Conservation (phyloP, 495 filamentous ascomycete genomes). For the Trichocladium uniseriatum region DNA sequence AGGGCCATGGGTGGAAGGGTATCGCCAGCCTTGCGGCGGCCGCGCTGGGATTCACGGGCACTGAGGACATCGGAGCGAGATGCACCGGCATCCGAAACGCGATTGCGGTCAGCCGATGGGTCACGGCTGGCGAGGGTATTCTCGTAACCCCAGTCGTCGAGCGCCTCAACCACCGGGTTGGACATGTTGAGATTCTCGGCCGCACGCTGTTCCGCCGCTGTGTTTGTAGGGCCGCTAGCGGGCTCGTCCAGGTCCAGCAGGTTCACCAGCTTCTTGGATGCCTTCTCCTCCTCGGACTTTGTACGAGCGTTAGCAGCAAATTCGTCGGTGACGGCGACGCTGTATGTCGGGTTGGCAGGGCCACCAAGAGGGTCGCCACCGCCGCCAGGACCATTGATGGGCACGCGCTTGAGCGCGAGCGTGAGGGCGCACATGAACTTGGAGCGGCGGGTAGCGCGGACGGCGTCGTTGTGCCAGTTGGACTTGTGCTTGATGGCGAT, state of each 20-base stretch:
- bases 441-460: slow-evolving; percentile 73
- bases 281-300: slow-evolving; percentile 51
- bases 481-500: slow-evolving; percentile 85
- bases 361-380: slow-evolving; percentile 59
- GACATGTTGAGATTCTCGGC: slow-evolving; percentile 31
- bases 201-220: slow-evolving; percentile 28
- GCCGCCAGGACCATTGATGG: slow-evolving; percentile 74
- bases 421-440: slow-evolving; percentile 97
- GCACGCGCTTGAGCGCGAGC: slow-evolving; percentile 73
- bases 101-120: slow-evolving; percentile 23
- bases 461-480: slow-evolving; percentile 89
- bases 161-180: slow-evolving; percentile 27
- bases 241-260: slow-evolving; percentile 6
- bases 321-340: slow-evolving; percentile 59
- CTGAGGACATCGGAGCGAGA: slow-evolving; percentile 16
- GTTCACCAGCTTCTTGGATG: slow-evolving; percentile 51
- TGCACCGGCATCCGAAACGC: slow-evolving; percentile 18
- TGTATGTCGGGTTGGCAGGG: slow-evolving; percentile 60
- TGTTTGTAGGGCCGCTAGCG: slow-evolving; percentile 6
- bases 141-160: slow-evolving; percentile 36
- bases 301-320: slow-evolving; percentile 51
- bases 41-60: slow-evolving; percentile 34
- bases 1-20: slow-evolving; percentile 22
- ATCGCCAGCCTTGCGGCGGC: slow-evolving; percentile 38
- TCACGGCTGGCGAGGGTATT: slow-evolving; percentile 25